phyloP scores from a whole-genome alignment of 1,139 yeast genomes.

The Candida tropicalis region DNA sequence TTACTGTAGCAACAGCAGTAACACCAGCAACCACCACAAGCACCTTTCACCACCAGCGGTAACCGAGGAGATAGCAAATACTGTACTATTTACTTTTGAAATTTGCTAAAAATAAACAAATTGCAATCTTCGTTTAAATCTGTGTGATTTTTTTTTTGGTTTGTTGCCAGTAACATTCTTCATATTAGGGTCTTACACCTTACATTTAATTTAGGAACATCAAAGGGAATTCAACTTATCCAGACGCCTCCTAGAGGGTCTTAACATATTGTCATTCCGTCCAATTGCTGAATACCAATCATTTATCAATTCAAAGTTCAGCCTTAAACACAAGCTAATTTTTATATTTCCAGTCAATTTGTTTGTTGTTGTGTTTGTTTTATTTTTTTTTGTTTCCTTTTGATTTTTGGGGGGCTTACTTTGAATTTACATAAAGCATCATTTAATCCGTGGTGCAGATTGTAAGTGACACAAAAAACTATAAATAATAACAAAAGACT shows the following conservation, averaged over 20 bases:
- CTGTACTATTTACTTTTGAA: neutral
- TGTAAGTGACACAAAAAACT: neutral
- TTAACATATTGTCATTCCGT: too few species aligned
- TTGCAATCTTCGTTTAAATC: neutral
- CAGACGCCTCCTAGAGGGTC: neutral
- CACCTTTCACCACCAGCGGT: neutral
- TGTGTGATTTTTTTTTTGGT: neutral
- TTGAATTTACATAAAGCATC: neutral
- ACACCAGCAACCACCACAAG: neutral
- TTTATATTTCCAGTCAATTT: too few species aligned
- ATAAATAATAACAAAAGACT: neutral
- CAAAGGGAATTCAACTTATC: neutral
- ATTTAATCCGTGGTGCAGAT: neutral
- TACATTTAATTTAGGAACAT: neutral
- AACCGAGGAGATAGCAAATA: neutral
- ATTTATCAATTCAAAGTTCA: too few species aligned
- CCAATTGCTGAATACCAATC: neutral
- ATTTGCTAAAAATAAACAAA: constrained; percentile 3
- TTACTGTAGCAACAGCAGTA: too few species aligned
- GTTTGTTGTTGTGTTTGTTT: neutral
- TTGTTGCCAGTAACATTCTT: constrained; percentile 1
- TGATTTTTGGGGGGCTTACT: neutral
- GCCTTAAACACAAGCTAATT: too few species aligned
- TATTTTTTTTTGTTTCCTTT: neutral
- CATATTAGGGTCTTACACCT: constrained; percentile 2